Conservation (phyloP, 2,329 filamentous ascomycete genomes). For the Teratosphaeria pseudoeucalypti region DNA sequence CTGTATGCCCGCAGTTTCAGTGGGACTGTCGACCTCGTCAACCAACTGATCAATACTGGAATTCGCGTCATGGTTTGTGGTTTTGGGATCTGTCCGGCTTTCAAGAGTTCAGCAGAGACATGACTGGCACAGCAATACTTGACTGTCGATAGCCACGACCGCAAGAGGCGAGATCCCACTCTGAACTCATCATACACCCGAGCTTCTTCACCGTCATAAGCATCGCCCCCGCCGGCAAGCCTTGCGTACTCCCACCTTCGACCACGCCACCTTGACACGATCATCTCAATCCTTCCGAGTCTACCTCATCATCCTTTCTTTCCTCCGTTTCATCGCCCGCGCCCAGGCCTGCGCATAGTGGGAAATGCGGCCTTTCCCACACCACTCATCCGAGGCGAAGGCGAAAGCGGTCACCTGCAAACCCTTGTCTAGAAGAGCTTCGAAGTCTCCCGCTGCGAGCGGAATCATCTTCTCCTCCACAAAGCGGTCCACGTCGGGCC, state of each 20-base stretch:
- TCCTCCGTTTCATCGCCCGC: not conserved
- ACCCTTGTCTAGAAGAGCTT: not conserved
- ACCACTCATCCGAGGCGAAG: not conserved
- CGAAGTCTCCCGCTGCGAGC: not conserved
- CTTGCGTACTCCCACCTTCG: not conserved
- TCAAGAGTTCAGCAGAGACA: too few relatives aligned
- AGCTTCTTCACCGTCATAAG: too few relatives aligned
- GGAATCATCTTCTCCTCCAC: not conserved
- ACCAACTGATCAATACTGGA: too few relatives aligned
- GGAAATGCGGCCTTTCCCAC: not conserved
- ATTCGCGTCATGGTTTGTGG: too few relatives aligned
- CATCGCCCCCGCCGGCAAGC: too few relatives aligned
- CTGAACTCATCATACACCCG: too few relatives aligned
- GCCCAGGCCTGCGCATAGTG: not conserved
- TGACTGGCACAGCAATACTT: too few relatives aligned
- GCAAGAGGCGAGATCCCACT: too few relatives aligned
- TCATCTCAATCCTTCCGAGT: not conserved
- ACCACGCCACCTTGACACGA: not conserved
- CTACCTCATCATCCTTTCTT: not conserved
- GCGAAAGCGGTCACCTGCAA: not conserved
- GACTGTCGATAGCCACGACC: too few relatives aligned
- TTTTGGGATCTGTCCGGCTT: too few relatives aligned
- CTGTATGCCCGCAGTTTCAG: too few relatives aligned
- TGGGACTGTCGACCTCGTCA: too few relatives aligned
- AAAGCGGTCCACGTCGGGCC: not conserved